These are phyloP conservation scores for Aphanomyces astaci DNA, from an alignment of 352 stramenopile species.

Conservation along the genomic window DNA sequence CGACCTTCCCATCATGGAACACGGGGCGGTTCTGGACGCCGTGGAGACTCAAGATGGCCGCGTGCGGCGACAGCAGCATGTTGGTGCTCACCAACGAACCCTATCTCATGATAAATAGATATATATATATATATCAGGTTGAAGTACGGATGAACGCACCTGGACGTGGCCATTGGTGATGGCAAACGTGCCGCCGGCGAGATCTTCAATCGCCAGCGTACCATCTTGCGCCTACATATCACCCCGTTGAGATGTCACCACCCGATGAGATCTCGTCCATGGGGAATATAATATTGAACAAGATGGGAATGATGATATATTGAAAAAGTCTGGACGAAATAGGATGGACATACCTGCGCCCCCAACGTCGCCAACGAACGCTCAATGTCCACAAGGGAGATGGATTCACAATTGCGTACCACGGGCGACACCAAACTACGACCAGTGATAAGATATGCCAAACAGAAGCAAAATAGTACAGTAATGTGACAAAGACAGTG, in stretches of 20 bases:
- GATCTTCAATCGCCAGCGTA: slow-evolving; percentile 82
- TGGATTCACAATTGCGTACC: slow-evolving; percentile 94
- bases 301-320: neutral
- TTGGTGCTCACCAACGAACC: slow-evolving; percentile 97
- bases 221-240: slow-evolving; percentile 49
- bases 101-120: slow-evolving; percentile 32
- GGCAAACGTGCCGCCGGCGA: slow-evolving; percentile 97
- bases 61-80: slow-evolving; percentile 98
- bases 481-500: neutral
- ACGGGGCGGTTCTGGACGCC: slow-evolving; percentile 96
- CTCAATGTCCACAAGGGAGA: slow-evolving; percentile 95
- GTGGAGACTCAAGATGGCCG: slow-evolving; percentile 97
- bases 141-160: neutral
- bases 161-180: slow-evolving; percentile 97
- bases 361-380: slow-evolving; percentile 90
- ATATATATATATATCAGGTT: neutral
- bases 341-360: slow-evolving; percentile 5
- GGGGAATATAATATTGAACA: neutral
- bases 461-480: neutral
- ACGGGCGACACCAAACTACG: slow-evolving; percentile 96
- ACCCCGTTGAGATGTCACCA: neutral
- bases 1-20: slow-evolving; percentile 85
- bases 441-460: too few relatives aligned
- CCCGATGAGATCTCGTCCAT: neutral
- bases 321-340: too few relatives aligned